These are phyloP conservation scores for Ogataea siamensis DNA, from an alignment of 805 yeast genomes.

Conservation along the genomic window DNA sequence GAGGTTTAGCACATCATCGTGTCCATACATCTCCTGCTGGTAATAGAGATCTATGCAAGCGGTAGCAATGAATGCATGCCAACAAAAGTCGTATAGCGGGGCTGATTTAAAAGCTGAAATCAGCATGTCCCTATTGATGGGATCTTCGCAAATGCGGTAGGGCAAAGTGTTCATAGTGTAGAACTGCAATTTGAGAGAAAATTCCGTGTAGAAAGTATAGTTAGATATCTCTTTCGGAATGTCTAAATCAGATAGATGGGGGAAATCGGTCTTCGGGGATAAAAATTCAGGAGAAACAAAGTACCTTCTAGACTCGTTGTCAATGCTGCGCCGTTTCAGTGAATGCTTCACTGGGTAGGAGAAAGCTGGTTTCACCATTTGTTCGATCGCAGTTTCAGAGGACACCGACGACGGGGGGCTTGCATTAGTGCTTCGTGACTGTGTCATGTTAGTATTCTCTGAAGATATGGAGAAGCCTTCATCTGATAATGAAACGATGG, in stretches of 20 bases:
- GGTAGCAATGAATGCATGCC: conserved; percentile 24
- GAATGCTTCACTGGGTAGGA: background rate
- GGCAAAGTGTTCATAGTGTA: conserved; percentile 22
- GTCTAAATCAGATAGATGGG: conserved; percentile 11
- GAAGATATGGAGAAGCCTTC: conserved; percentile 5
- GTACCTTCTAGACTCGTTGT: background rate
- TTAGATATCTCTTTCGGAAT: conserved; percentile 16
- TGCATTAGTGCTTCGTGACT: background rate
- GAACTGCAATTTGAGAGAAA: conserved; percentile 16
- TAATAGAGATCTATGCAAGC: conserved; percentile 23
- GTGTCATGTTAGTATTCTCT: conserved; percentile 4
- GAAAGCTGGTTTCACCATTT: conserved; percentile 1
- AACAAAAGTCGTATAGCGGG: conserved; percentile 19
- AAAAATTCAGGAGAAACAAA: conserved; percentile 19
- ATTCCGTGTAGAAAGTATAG: conserved; percentile 22
- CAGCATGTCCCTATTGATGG: conserved; percentile 15
- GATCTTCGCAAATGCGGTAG: conserved; percentile 19
- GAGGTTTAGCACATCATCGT: conserved; percentile 22
- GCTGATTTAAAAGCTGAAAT: conserved; percentile 10
- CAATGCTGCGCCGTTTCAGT: background rate
- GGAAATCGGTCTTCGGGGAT: conserved; percentile 20
- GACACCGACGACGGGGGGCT: conserved; percentile 15
- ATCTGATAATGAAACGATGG: background rate
- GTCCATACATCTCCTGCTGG: conserved; percentile 21
- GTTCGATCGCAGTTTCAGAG: conserved; percentile 1